These are phyloP conservation scores for Aspergillus ochraceus DNA, from an alignment of 2,329 filamentous ascomycete genomes.

Conservation along the genomic window DNA sequence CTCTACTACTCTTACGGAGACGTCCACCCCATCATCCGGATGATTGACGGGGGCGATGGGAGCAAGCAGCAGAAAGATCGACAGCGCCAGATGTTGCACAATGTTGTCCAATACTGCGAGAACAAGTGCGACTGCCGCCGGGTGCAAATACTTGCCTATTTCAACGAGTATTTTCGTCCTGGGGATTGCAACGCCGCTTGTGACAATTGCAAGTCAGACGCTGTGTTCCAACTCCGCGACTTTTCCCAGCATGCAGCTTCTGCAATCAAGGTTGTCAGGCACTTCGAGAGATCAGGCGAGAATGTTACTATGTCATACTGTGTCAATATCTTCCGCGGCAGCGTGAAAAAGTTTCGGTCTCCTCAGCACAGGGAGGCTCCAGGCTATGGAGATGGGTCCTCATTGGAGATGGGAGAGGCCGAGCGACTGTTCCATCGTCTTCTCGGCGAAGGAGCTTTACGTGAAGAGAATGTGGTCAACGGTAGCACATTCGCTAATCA, in stretches of 20 bases:
- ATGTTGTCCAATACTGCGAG: constrained; percentile 84
- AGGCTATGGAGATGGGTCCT: constrained; percentile 67
- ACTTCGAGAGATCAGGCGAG: constrained; percentile 45
- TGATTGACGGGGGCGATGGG: constrained; percentile 82
- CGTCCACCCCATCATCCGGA: constrained; percentile 68
- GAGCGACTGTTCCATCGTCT: constrained; percentile 82
- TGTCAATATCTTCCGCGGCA: constrained; percentile 79
- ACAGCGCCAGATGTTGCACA: constrained; percentile 80
- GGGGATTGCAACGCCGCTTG: constrained; percentile 73
- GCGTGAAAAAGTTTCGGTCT: constrained; percentile 58
- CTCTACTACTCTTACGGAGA: constrained; percentile 85
- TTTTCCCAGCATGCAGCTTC: constrained; percentile 72
- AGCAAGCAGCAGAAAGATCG: constrained; percentile 77
- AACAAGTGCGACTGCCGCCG: constrained; percentile 85
- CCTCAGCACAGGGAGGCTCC: constrained; percentile 53
- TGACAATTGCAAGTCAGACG: constrained; percentile 82
- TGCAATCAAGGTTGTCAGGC: constrained; percentile 67
- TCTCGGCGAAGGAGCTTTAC: constrained; percentile 69
- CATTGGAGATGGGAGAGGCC: constrained; percentile 71
- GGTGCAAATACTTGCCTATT: constrained; percentile 87
- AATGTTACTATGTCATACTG: constrained; percentile 76
- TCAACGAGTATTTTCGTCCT: constrained; percentile 77
- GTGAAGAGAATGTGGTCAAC: constrained; percentile 68
- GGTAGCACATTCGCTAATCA: constrained; percentile 67
- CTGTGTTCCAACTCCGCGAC: constrained; percentile 71